Conservation (phyloP, 805 yeast genomes). For the Kazachstania psychrophila region DNA sequence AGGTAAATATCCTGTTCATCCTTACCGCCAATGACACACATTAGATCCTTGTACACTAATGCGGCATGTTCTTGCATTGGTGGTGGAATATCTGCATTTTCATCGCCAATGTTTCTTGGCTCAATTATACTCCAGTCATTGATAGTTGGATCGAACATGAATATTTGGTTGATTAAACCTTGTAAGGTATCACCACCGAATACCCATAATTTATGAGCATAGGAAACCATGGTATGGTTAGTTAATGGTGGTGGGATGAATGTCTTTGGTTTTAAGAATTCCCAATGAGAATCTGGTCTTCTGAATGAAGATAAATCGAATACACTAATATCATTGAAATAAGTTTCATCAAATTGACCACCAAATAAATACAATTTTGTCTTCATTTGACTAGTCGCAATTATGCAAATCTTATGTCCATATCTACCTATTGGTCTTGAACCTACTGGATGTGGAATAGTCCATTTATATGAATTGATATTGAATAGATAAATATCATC, state of each 20-base stretch:
- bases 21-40: slow-evolving; percentile 88
- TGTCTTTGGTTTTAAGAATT: slow-evolving; percentile 48
- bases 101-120: slow-evolving; percentile 35
- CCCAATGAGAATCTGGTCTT: slow-evolving; percentile 80
- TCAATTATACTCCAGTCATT: slow-evolving; percentile 64
- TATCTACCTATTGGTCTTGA: slow-evolving; percentile 84
- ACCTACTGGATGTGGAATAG: slow-evolving; percentile 65
- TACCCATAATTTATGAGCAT: slow-evolving; percentile 67
- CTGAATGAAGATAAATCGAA: slow-evolving; percentile 84
- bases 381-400: slow-evolving; percentile 50
- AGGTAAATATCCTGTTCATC: slow-evolving; percentile 60
- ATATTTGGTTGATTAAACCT: slow-evolving; percentile 62
- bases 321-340: slow-evolving; percentile 73
- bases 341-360: slow-evolving; percentile 81
- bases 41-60: slow-evolving; percentile 61
- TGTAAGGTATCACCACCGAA: slow-evolving; percentile 88
- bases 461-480: slow-evolving; percentile 69
- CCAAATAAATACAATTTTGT: slow-evolving; percentile 75
- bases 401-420: slow-evolving; percentile 83
- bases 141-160: slow-evolving; percentile 63
- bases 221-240: slow-evolving; percentile 81
- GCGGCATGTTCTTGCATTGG: slow-evolving; percentile 91
- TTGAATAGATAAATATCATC: slow-evolving; percentile 83
- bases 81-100: slow-evolving; percentile 39
- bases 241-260: slow-evolving; percentile 64